phyloP scores from a whole-genome alignment of 305 asterid species.

The Fraxinus dipetala region DNA sequence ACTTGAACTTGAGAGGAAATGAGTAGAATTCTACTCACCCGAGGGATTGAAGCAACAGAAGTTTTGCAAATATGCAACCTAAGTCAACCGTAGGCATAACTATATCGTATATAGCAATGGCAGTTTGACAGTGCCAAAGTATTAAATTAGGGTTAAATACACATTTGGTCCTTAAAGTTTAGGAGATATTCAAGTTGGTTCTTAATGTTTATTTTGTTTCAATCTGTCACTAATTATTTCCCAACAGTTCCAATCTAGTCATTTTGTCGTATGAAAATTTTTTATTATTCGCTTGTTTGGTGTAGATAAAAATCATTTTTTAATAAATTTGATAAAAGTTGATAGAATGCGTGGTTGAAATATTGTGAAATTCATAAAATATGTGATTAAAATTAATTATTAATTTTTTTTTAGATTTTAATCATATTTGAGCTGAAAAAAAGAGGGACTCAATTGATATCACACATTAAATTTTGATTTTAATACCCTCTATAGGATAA shows the following conservation, averaged over 20 bases:
- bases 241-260: neutral
- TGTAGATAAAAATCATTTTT: too few relatives aligned
- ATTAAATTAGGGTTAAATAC: neutral
- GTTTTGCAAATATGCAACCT: neutral
- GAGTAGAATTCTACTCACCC: neutral
- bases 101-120: neutral
- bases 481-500: neutral
- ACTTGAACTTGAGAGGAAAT: neutral
- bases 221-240: neutral
- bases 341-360: too few relatives aligned
- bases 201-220: neutral
- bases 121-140: neutral
- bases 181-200: neutral
- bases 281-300: neutral
- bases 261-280: neutral
- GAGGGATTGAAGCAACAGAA: neutral
- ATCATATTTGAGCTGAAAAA: neutral
- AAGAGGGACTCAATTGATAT: neutral
- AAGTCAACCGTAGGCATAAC: neutral
- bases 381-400: too few relatives aligned
- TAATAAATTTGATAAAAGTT: neutral
- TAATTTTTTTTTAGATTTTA: too few relatives aligned
- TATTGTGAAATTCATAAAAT: too few relatives aligned
- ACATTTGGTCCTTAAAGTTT: neutral
- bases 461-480: neutral